phyloP scores from a whole-genome alignment of 306 rosid genomes.

The Cercis canadensis region DNA sequence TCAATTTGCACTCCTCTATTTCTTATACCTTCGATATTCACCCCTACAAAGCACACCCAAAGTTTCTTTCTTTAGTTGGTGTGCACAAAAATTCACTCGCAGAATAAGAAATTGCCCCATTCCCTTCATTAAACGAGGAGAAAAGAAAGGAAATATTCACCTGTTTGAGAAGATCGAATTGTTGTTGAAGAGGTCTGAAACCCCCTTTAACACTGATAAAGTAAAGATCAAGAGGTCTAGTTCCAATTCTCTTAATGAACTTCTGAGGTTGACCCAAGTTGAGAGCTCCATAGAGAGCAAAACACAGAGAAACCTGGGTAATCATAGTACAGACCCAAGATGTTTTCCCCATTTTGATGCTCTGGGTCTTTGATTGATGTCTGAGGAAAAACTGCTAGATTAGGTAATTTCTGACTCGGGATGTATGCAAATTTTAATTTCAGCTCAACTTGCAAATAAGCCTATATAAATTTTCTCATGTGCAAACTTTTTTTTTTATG shows the following conservation, averaged over 20 bases:
- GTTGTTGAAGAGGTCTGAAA: conserved; percentile 56
- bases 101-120: background rate
- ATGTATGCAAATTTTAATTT: too few relatives aligned
- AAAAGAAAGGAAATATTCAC: conserved; percentile 20
- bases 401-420: too few relatives aligned
- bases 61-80: background rate
- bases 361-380: too few relatives aligned
- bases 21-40: too few relatives aligned
- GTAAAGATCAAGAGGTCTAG: conserved; percentile 43
- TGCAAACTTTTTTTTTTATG: too few relatives aligned
- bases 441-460: too few relatives aligned
- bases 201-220: conserved; percentile 68
- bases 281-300: conserved; percentile 55
- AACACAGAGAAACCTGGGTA: conserved; percentile 57
- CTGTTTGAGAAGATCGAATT: conserved; percentile 57
- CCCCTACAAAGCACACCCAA: too few relatives aligned
- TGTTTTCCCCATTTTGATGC: conserved; percentile 46
- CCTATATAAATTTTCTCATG: too few relatives aligned
- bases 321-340: conserved; percentile 55
- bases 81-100: background rate
- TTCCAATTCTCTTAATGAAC: conserved; percentile 26
- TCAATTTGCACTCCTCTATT: too few relatives aligned
- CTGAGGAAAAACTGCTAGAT: too few relatives aligned
- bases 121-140: background rate
- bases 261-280: conserved; percentile 55